Evolutionary conservation across 78 protist species (phyloP).

Genomic region (Guillardia theta): DNA sequence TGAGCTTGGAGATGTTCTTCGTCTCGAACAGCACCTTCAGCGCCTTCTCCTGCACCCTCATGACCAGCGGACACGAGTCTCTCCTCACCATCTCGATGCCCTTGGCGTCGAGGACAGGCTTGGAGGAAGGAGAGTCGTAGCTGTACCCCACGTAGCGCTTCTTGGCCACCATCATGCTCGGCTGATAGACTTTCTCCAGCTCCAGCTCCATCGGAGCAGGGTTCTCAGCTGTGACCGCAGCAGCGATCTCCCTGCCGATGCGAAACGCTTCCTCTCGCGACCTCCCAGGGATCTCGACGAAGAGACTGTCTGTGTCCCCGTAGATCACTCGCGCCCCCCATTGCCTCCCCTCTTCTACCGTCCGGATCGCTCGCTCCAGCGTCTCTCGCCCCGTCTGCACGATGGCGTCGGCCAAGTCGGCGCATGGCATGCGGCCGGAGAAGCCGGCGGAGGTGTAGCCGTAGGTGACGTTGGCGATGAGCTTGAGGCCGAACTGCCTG

Average conservation of each 20-base stretch:
- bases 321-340: constrained; percentile 85
- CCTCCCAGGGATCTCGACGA: constrained; percentile 80
- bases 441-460: constrained; percentile 93
- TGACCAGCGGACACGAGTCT: neutral
- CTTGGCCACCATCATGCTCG: constrained; percentile 88
- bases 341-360: constrained; percentile 59
- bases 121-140: constrained; percentile 57
- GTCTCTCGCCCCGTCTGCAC: constrained; percentile 87
- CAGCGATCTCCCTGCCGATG: constrained; percentile 80
- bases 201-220: constrained; percentile 86
- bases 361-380: constrained; percentile 76
- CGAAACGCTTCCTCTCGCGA: constrained; percentile 76
- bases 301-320: constrained; percentile 98
- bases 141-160: constrained; percentile 90
- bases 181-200: constrained; percentile 69
- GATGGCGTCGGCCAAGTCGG: constrained; percentile 95
- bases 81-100: constrained; percentile 88
- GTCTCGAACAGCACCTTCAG: constrained; percentile 69
- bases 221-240: constrained; percentile 69
- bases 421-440: constrained; percentile 97
- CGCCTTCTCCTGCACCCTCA: neutral
- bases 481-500: constrained; percentile 91
- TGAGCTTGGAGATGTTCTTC: constrained; percentile 69
- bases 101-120: constrained; percentile 44
- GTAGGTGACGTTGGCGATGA: constrained; percentile 97